Base-by-base conservation (phyloP, 2,329 filamentous ascomycete species). In the Grosmannia clavigera region DNA sequence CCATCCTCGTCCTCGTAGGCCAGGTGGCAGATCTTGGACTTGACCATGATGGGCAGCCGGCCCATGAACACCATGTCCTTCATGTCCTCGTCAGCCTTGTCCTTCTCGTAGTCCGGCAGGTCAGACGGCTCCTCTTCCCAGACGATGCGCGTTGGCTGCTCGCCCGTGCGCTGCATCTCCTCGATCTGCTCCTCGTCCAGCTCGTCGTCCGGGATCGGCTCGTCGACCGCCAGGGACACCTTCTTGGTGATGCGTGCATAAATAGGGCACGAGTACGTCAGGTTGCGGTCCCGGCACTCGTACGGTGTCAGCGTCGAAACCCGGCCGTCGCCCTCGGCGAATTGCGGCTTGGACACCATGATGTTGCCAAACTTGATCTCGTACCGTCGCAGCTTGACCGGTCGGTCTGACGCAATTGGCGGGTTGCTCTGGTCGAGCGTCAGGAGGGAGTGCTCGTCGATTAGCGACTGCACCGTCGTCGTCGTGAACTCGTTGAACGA, bases 401-500 rank as follows among this genome's bases (percentile, higher is more conserved):
- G 86, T 65, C 88, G 84, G 67, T 90, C 89, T 62, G 90, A 84
- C 60, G 84, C 81, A 61, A 83, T 81, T 38, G 87, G 85, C 5
- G 91, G 88, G 64, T 92, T 87, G 63, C 91, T 92, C 72, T 96
- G 90, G 70, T 99, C 94, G 65, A 99, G 83, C n/a, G 89, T 91
- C 63, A 97, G 86, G 65, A 87, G 84, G 50, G 89, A 90, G 71
- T 96, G 92, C 73, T 97, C 94, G 68, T 91, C 91, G 62, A 99
- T 88, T 62, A 99, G 84, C 68, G 96, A 90, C 70, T 97, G 92
- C 74, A 99, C 92, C 0, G 92, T 96, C 27, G 89, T 91, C 62
- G 87, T 86, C 61, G 94, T 92, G 69, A 99, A 99, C 71, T 97
- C 92, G 75, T 99, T 91, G 75, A 96, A 99, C 0, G 95, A 99